These are phyloP conservation scores for Amylocystis lapponica DNA, from an alignment of 768 basidiomycete genomes.

Conservation along the genomic window DNA sequence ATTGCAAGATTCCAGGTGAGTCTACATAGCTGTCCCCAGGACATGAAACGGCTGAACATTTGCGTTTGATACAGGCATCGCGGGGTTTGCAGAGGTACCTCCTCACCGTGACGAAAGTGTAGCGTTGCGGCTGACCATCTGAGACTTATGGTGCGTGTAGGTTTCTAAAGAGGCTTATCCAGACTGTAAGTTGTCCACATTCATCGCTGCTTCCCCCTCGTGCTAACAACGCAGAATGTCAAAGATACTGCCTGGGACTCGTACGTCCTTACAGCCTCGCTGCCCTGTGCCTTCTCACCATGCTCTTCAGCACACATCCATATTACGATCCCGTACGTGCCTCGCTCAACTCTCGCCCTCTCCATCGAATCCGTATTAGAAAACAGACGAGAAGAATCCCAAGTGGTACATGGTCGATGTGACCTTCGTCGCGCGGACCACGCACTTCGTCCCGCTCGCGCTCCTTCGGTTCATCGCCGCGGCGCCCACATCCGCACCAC, in stretches of 20 bases:
- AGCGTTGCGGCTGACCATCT: too few relatives aligned
- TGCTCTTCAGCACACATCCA: slow-evolving; percentile 51
- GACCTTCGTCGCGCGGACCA: slow-evolving; percentile 56
- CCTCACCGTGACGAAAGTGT: neutral
- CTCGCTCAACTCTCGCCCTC: neutral
- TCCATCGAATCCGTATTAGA: slow-evolving; percentile 38
- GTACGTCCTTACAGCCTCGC: slow-evolving; percentile 37
- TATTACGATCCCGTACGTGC: slow-evolving; percentile 67
- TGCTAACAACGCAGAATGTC: slow-evolving; percentile 6
- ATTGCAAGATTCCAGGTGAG: slow-evolving; percentile 75
- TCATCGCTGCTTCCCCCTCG: slow-evolving; percentile 1
- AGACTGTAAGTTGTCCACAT: slow-evolving; percentile 57
- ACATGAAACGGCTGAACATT: too few relatives aligned
- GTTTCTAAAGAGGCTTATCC: slow-evolving; percentile 85
- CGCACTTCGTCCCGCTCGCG: slow-evolving; percentile 72
- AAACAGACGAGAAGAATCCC: slow-evolving; percentile 69
- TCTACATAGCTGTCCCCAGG: neutral
- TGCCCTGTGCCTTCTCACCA: slow-evolving; percentile 3
- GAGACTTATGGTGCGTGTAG: too few relatives aligned
- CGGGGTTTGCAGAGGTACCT: slow-evolving; percentile 72
- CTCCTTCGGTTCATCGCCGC: slow-evolving; percentile 64
- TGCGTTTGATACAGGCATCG: too few relatives aligned
- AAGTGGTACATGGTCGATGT: slow-evolving; percentile 94
- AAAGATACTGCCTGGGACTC: slow-evolving; percentile 88
- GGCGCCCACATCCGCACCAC: slow-evolving; percentile 29